These are phyloP conservation scores for Globisporangium viniferum DNA, from an alignment of 352 stramenopile species.

Conservation along the genomic window DNA sequence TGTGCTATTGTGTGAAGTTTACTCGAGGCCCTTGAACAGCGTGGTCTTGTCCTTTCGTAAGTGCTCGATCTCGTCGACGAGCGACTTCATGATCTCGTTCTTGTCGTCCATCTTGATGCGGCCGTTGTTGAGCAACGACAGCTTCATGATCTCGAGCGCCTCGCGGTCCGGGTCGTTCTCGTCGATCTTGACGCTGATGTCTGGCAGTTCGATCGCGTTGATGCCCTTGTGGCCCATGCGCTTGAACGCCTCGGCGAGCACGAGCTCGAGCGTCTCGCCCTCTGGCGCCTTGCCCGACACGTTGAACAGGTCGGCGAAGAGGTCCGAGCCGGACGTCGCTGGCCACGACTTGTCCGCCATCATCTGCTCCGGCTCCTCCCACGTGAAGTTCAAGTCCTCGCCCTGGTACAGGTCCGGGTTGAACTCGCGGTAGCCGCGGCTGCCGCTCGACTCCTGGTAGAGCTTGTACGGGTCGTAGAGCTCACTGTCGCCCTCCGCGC, in stretches of 20 bases:
- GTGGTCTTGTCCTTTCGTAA: slow-evolving; percentile 83
- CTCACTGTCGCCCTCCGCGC: slow-evolving; percentile 22
- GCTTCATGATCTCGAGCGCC: slow-evolving; percentile 87
- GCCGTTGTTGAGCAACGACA: slow-evolving; percentile 87
- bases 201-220: slow-evolving; percentile 62
- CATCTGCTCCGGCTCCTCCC: slow-evolving; percentile 72
- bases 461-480: slow-evolving; percentile 83
- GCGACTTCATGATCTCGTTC: slow-evolving; percentile 78
- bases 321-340: slow-evolving; percentile 65
- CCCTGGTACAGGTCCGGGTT: slow-evolving; percentile 63
- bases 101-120: slow-evolving; percentile 88
- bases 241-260: slow-evolving; percentile 68
- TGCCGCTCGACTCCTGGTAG: slow-evolving; percentile 71
- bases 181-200: slow-evolving; percentile 68
- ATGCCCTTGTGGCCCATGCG: slow-evolving; percentile 78
- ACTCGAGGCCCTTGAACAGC: slow-evolving; percentile 78
- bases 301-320: slow-evolving; percentile 84
- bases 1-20: slow-evolving; percentile 13
- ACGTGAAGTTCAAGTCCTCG: slow-evolving; percentile 56
- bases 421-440: slow-evolving; percentile 74
- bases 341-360: slow-evolving; percentile 90
- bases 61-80: slow-evolving; percentile 81
- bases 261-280: slow-evolving; percentile 64
- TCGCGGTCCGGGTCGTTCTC: slow-evolving; percentile 72
- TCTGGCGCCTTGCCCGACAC: slow-evolving; percentile 49